Conservation (phyloP, 1,284 basidiomycete genomes). For the Acaromyces ingoldii region DNA sequence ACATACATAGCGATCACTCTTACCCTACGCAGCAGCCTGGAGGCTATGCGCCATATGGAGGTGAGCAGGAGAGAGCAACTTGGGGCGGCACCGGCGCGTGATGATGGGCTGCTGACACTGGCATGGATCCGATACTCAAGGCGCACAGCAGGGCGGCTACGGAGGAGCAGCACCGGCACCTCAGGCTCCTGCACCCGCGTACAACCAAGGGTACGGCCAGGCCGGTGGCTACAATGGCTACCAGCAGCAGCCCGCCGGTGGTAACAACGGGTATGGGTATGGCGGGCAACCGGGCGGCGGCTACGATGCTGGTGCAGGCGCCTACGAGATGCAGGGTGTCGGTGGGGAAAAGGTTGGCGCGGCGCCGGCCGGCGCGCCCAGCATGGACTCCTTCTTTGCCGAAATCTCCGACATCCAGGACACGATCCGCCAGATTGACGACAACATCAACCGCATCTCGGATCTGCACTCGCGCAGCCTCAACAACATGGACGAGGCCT, state of each 20-base stretch:
- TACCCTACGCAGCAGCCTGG: constrained; percentile 43
- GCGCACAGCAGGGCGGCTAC: background rate
- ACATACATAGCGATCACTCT: constrained; percentile 33
- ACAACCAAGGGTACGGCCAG: constrained; percentile 2
- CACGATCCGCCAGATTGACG: constrained; percentile 46
- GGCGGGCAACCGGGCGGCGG: constrained; percentile 14
- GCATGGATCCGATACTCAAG: no score
- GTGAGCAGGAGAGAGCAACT: constrained; percentile 3
- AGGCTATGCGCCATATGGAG: constrained; percentile 9
- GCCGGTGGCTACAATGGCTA: constrained; percentile 3
- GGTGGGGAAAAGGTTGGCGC: constrained; percentile 22
- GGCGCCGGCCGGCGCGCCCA: constrained; percentile 10
- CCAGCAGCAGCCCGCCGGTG: background rate
- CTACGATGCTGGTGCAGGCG: constrained; percentile 13
- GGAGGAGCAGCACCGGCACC: constrained; percentile 14
- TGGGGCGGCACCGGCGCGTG: no score
- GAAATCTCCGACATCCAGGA: constrained; percentile 47
- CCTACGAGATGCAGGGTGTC: constrained; percentile 39
- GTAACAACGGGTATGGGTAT: constrained; percentile 4
- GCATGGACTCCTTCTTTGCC: constrained; percentile 37
- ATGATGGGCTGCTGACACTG: no score
- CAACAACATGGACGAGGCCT: constrained; percentile 50
- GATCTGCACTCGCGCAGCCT: constrained; percentile 48
- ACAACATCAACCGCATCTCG: constrained; percentile 46
- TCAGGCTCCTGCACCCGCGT: constrained; percentile 15